phyloP scores from a whole-genome alignment of 2,329 filamentous ascomycete species.

The Thelonectria blattea region DNA sequence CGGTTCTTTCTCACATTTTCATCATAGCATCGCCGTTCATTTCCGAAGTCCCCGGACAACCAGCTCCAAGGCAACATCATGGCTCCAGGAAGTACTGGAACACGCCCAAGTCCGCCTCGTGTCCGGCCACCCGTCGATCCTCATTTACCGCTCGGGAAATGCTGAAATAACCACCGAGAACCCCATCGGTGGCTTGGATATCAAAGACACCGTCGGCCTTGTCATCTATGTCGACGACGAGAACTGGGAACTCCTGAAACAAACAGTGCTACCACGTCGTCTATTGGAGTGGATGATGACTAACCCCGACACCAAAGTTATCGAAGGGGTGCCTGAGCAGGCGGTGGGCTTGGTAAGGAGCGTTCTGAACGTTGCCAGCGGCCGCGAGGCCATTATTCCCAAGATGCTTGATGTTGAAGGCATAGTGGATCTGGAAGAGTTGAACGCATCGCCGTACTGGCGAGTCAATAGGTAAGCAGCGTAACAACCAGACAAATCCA shows the following conservation, averaged over 20 bases:
- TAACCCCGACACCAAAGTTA: slow-evolving; percentile 19
- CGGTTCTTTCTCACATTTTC: slow-evolving; percentile 1
- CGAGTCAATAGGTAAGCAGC: neutral
- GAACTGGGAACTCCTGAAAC: slow-evolving; percentile 30
- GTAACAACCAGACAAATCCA: neutral
- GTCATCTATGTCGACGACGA: slow-evolving; percentile 22
- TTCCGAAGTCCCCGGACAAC: slow-evolving; percentile 27
- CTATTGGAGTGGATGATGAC: slow-evolving; percentile 37
- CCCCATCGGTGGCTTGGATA: neutral
- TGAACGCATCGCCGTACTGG: neutral
- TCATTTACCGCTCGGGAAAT: slow-evolving; percentile 20
- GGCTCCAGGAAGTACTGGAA: slow-evolving; percentile 25
- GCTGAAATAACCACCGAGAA: neutral
- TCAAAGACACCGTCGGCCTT: slow-evolving; percentile 25
- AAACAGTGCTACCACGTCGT: slow-evolving; percentile 27
- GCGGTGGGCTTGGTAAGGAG: slow-evolving; percentile 28
- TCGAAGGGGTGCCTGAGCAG: slow-evolving; percentile 21
- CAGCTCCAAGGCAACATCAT: slow-evolving; percentile 14
- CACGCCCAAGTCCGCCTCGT: slow-evolving; percentile 24
- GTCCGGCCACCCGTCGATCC: slow-evolving; percentile 20
- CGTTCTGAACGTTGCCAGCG: slow-evolving; percentile 14
- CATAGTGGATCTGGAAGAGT: neutral
- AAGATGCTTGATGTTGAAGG: slow-evolving; percentile 12
- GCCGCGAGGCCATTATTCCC: slow-evolving; percentile 2
- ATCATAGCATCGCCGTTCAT: slow-evolving; percentile 28